Evolutionary conservation across 2,329 filamentous ascomycete species (phyloP).

Genomic region (Zasmidium citrigriseum): DNA sequence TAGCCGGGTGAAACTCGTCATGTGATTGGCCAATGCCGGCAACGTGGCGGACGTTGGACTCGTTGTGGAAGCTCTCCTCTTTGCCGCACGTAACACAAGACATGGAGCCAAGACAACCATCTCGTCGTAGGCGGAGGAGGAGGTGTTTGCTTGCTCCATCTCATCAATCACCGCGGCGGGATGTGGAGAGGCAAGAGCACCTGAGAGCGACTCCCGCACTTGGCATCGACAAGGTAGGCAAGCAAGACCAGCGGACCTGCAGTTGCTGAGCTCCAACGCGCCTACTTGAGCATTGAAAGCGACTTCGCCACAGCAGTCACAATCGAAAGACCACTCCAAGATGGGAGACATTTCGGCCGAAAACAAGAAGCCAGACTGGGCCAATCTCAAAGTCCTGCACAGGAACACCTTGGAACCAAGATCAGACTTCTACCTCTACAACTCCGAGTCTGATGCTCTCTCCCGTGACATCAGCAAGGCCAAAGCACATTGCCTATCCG

Average conservation of each 20-base stretch:
- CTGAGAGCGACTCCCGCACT: background rate
- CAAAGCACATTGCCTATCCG: slow-evolving; percentile 34
- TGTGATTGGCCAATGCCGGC: background rate
- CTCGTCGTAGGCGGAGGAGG: too few species aligned
- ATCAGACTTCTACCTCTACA: slow-evolving; percentile 58
- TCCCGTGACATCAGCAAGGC: slow-evolving; percentile 37
- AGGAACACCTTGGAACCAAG: slow-evolving; percentile 60
- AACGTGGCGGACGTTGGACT: background rate
- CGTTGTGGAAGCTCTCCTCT: background rate
- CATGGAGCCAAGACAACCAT: background rate
- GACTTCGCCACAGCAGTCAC: background rate
- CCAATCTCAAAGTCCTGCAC: slow-evolving; percentile 61
- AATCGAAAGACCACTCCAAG: background rate
- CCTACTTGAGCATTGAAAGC: background rate
- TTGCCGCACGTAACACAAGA: background rate
- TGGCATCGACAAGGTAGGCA: background rate
- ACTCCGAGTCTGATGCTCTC: slow-evolving; percentile 52
- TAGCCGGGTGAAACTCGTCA: background rate
- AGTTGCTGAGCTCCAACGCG: background rate
- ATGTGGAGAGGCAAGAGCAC: background rate
- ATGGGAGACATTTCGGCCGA: slow-evolving; percentile 14
- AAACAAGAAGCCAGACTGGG: slow-evolving; percentile 56
- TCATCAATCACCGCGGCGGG: background rate
- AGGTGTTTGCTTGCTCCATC: too few species aligned
- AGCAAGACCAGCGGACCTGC: background rate